Evolutionary conservation across 345 rosid species (phyloP).

Genomic region (Litchi chinensis): DNA sequence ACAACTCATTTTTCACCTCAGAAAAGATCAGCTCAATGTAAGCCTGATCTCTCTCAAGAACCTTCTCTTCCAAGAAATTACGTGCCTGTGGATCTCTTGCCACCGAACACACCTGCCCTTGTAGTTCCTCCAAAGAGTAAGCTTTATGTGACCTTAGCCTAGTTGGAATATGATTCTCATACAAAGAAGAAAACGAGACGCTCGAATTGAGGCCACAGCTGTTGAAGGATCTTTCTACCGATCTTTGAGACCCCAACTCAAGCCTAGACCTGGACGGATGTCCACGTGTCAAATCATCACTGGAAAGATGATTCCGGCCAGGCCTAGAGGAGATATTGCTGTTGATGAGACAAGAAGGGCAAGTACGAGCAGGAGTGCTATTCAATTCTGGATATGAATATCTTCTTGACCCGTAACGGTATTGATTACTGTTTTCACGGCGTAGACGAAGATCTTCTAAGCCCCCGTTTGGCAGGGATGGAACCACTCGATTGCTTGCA

Average conservation of each 20-base stretch:
- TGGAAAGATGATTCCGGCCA: not conserved
- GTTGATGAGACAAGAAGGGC: not conserved
- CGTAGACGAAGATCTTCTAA: not conserved
- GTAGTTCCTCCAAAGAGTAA: conserved; percentile 13
- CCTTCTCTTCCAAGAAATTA: conserved; percentile 17
- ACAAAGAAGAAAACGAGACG: not conserved
- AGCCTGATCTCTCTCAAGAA: not conserved
- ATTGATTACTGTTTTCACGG: not conserved
- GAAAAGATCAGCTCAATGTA: conserved; percentile 27
- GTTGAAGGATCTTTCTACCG: not conserved
- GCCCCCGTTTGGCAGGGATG: not conserved
- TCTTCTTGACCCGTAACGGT: not conserved
- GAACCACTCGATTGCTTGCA: not conserved
- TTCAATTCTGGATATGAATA: not conserved
- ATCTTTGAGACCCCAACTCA: not conserved
- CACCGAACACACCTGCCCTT: conserved; percentile 16
- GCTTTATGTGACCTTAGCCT: not conserved
- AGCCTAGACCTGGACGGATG: not conserved
- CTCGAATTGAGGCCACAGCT: not conserved
- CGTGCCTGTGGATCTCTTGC: conserved; percentile 20
- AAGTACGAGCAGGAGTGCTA: not conserved
- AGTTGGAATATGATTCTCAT: not conserved
- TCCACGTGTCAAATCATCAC: not conserved
- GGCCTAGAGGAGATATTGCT: not conserved
- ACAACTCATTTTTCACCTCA: conserved; percentile 34